A percentile compares a stretch with the other conserved stretches of the same genome.
Evolutionary conservation across 2,329 filamentous ascomycete species (phyloP).

Genomic region (Juglanconis oblonga): DNA sequence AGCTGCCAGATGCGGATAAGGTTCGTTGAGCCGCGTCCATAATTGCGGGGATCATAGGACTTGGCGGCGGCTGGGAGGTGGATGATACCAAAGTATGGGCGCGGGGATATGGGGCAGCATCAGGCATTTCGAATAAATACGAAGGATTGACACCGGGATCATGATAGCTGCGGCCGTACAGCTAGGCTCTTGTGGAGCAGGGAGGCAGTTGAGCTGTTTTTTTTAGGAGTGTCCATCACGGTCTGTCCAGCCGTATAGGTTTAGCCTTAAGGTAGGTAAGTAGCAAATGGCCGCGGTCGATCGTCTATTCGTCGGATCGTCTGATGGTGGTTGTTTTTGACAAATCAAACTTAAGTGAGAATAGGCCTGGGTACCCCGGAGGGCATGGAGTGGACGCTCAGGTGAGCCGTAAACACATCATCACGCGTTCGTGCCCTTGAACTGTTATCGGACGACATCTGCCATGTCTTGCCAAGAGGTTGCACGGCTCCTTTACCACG

Average conservation of each 20-base stretch:
- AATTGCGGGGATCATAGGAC: neutral
- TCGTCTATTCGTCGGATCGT: too few species aligned
- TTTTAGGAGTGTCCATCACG: neutral
- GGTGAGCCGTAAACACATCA: too few species aligned
- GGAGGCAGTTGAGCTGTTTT: neutral
- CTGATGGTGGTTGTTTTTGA: too few species aligned
- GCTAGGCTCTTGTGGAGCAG: neutral
- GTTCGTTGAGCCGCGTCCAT: neutral
- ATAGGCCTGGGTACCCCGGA: neutral
- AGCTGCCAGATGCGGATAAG: neutral
- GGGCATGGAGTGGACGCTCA: too few species aligned
- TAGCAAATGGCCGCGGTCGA: too few species aligned
- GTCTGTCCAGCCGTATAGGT: too few species aligned
- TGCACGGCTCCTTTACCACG: neutral
- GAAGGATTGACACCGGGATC: neutral
- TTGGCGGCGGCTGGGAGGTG: neutral
- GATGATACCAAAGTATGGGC: neutral
- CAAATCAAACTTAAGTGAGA: neutral
- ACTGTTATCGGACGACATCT: neutral
- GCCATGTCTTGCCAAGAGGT: neutral
- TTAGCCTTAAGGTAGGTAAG: too few species aligned
- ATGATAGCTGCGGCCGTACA: neutral
- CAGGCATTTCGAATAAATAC: neutral
- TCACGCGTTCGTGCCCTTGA: neutral
- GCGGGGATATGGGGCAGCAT: neutral